Evolutionary conservation across 2,329 filamentous ascomycete genomes (phyloP), one percentile per base, ranked within the genome.

Genomic region (Alternaria consortialis): DNA sequence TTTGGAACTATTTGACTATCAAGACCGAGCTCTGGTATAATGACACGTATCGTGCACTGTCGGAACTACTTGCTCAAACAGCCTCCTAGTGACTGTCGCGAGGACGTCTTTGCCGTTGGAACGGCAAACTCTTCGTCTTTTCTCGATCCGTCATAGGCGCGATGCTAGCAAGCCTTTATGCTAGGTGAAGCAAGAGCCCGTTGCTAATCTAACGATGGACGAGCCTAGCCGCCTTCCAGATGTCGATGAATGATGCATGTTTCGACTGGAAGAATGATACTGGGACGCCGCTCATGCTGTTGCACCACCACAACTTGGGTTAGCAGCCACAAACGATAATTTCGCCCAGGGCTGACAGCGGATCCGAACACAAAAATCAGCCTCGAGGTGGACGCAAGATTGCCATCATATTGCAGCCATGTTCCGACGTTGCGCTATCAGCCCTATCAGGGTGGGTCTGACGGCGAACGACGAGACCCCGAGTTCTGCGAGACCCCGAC

Each of bases 401-500:
- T 36, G 9, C 46, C 31, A 37, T 50, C 20, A 37, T 50, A 13
- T 34, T 50, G 34, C 20, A 50, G 20, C 17, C 5, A 12, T 50
- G 23, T 17, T 31, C 34, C 32, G 5, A 50, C 17, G 46, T 36
- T 56, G 34, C 40, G 13, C 54, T n/a, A 32, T 52, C 56, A 55
- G 51, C 46, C 50, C 36, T 56, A 52, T 17, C 20, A 34, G 37
- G 25, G 64, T 63, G 63, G 65, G 62, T 53, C 56, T 37, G 42
- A 46, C 37, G 48, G 56, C 53, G 50, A 56, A 27, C 27, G 15
- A 17, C 54, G 53, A 63, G 48, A 62, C 42, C 56, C 62, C 69
- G 64, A 67, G 27, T 27, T 46, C 43, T 29, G 37, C 48, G 32
- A 54, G 44, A 31, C 43, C 40, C 66, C 65, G 69, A 62, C 68